Percentiles rank a stretch among this genome's conserved stretches.
These are phyloP conservation scores for Cymbidium sinense DNA, from an alignment of 106 monocot species.

Conservation along the genomic window DNA sequence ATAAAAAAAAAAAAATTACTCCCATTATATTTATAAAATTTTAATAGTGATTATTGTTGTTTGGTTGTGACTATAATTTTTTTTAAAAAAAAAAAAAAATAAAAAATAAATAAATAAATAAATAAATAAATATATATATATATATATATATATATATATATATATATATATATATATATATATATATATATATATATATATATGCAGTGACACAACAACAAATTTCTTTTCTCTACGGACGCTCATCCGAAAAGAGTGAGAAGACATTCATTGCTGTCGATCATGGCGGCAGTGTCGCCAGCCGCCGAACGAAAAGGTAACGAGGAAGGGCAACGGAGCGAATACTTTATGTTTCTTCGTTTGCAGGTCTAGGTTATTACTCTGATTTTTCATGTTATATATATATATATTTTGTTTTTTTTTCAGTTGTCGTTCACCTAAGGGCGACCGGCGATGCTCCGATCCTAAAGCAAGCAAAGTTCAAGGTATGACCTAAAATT, in stretches of 20 bases:
- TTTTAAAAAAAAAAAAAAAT: too few relatives aligned
- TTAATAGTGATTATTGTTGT: too few relatives aligned
- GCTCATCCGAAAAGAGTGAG: not conserved
- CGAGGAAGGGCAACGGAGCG: not conserved
- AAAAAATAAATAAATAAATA: too few relatives aligned
- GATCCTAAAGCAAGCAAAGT: constrained; percentile 91
- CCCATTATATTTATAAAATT: too few relatives aligned
- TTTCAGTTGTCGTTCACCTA: constrained; percentile 83
- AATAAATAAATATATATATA: too few relatives aligned
- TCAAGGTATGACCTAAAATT: constrained; percentile 42
- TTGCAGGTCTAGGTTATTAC: constrained; percentile 3
- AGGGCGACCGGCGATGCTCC: constrained; percentile 92
- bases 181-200: too few relatives aligned
- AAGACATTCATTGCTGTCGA: not conserved
- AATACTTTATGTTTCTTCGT: not conserved
- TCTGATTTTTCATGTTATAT: not conserved
- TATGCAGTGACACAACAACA: too few relatives aligned
- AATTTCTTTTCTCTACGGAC: too few relatives aligned
- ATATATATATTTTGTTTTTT: not conserved
- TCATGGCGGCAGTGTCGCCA: constrained; percentile 36
- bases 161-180: too few relatives aligned
- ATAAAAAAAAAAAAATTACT: too few relatives aligned
- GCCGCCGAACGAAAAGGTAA: constrained; percentile 49
- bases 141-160: too few relatives aligned
- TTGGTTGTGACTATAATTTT: too few relatives aligned